These are phyloP conservation scores for Apiotrichum sp. DNA, from an alignment of 1,284 basidiomycete species.

Conservation along the genomic window DNA sequence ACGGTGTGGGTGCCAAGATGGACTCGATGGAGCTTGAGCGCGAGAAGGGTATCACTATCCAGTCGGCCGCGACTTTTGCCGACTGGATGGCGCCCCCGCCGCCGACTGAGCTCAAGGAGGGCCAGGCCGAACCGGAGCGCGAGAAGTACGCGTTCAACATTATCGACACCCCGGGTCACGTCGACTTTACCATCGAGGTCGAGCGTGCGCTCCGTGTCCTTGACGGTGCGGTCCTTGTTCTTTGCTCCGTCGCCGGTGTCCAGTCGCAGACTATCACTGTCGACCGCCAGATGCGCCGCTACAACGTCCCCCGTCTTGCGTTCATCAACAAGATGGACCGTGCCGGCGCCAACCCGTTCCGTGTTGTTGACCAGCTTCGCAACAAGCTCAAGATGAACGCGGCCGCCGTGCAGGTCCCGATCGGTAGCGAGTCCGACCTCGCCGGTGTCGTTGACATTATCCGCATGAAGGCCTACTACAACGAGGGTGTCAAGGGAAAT, in stretches of 20 bases:
- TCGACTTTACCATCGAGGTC: slow-evolving; percentile 99
- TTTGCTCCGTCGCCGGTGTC: slow-evolving; percentile 95
- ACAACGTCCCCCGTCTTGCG: slow-evolving; percentile 88
- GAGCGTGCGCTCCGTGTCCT: slow-evolving; percentile 93
- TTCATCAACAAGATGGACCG: slow-evolving; percentile 99
- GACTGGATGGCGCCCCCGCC: slow-evolving; percentile 72
- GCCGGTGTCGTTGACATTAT: slow-evolving; percentile 90
- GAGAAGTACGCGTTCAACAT: slow-evolving; percentile 94
- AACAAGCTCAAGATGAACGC: slow-evolving; percentile 86
- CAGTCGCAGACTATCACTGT: slow-evolving; percentile 99
- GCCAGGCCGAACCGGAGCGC: slow-evolving; percentile 47
- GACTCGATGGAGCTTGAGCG: slow-evolving; percentile 98
- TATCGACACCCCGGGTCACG: slow-evolving; percentile 98
- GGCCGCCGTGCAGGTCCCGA: slow-evolving; percentile 94
- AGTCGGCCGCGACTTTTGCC: slow-evolving; percentile 96
- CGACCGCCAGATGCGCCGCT: slow-evolving; percentile 96
- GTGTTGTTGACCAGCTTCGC: slow-evolving; percentile 87
- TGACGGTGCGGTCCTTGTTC: slow-evolving; percentile 92
- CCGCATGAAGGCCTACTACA: slow-evolving; percentile 90
- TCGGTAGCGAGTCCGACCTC: slow-evolving; percentile 84
- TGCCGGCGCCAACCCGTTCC: slow-evolving; percentile 94
- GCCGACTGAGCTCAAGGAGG: slow-evolving; percentile 46
- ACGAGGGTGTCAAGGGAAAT: slow-evolving; percentile 87
- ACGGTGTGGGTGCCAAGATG: slow-evolving; percentile 98
- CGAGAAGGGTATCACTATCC: slow-evolving; percentile 99